These are phyloP conservation scores for Lactarius vividus DNA, from an alignment of 768 basidiomycete genomes.

Conservation along the genomic window DNA sequence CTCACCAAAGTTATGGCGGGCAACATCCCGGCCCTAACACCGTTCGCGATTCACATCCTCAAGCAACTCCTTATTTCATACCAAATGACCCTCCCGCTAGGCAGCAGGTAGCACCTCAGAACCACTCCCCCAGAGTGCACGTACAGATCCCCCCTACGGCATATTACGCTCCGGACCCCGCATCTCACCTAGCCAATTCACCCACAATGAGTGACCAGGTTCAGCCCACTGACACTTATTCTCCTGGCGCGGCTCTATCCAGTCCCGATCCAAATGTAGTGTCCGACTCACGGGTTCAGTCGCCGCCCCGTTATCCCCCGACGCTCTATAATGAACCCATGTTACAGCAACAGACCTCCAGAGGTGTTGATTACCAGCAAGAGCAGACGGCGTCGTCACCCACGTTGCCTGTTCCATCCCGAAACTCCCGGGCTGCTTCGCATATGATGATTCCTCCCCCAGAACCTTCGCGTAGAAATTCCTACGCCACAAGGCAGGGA, in stretches of 20 bases:
- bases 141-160: constrained; percentile 18
- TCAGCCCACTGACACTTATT: not conserved
- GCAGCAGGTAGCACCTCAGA: constrained; percentile 1
- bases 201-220: not conserved
- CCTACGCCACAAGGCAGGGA: constrained; percentile 1
- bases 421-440: constrained; percentile 1
- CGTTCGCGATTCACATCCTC: not conserved
- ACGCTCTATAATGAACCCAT: constrained; percentile 21
- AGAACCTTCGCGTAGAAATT: not conserved
- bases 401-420: constrained; percentile 13
- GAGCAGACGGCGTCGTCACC: constrained; percentile 6
- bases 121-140: constrained; percentile 2
- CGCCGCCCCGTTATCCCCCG: constrained; percentile 15
- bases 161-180: constrained; percentile 7
- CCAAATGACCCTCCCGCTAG: not conserved
- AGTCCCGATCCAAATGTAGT: not conserved
- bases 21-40: not conserved
- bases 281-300: not conserved
- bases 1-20: not conserved
- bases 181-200: constrained; percentile 4
- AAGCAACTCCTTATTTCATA: not conserved
- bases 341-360: constrained; percentile 12
- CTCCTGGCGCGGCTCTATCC: not conserved
- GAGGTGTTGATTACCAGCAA: constrained; percentile 1
- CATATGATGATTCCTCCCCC: constrained; percentile 1